Evolutionary conservation across 2,329 filamentous ascomycete genomes (phyloP).

Genomic region (Zymoseptoria ardabiliae): DNA sequence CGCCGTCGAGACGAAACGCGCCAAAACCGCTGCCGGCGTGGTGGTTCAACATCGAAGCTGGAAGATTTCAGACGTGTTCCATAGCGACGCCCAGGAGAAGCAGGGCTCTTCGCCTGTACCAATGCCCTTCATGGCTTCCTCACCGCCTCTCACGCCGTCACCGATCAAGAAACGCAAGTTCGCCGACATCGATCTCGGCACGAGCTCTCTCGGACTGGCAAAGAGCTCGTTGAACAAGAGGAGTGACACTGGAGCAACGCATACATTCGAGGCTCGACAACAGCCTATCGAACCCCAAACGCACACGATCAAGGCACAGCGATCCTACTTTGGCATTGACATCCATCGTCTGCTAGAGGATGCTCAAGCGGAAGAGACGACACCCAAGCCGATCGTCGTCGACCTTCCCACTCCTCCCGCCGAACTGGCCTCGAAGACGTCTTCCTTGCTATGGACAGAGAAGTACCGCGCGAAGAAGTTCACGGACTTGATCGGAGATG

Average conservation of each 20-base stretch:
- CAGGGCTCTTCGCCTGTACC: constrained; percentile 46
- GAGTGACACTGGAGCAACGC: background rate
- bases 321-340: constrained; percentile 84
- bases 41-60: constrained; percentile 48
- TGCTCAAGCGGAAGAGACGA: constrained; percentile 53
- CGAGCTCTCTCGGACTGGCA: constrained; percentile 13
- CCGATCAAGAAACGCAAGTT: constrained; percentile 26
- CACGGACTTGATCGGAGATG: constrained; percentile 88
- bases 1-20: constrained; percentile 38
- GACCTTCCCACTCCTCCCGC: constrained; percentile 31
- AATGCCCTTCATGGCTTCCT: constrained; percentile 56
- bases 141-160: constrained; percentile 44
- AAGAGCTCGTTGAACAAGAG: background rate
- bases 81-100: constrained; percentile 35
- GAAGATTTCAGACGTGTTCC: constrained; percentile 41
- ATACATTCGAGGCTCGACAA: background rate
- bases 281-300: background rate
- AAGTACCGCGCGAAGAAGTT: constrained; percentile 93
- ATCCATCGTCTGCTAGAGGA: constrained; percentile 76
- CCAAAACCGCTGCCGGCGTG: constrained; percentile 37
- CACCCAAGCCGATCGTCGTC: constrained; percentile 25
- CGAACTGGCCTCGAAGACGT: constrained; percentile 31
- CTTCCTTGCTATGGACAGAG: constrained; percentile 78
- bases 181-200: constrained; percentile 23
- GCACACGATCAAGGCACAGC: constrained; percentile 56